Base-by-base conservation (phyloP, 306 rosid species). In the Castanea sativa region DNA sequence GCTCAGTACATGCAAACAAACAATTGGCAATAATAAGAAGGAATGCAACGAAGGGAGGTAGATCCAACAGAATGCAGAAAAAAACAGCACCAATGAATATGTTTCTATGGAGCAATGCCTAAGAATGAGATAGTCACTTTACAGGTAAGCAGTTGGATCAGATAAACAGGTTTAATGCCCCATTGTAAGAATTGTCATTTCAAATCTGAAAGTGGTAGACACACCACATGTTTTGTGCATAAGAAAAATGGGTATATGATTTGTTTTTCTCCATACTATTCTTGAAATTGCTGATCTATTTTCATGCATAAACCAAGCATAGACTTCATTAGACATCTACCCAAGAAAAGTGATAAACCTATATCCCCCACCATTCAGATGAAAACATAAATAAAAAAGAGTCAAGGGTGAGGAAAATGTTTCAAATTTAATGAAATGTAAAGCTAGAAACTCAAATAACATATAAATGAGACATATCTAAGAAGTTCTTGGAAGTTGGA, bases 21-120 rank as follows among this genome's bases (percentile, higher is more conserved):
- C 80, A 83, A 85, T 83, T 87, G 86, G 70, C 87, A 84, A 85
- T 82, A 83, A 89, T 84, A 81, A 58, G 11, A 65, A 15, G 68
- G 83, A 81, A 78, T 74, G 90, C 73, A 84, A 84, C 58, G 83
- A 68, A 76, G 32, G 64, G 73, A 78, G 84, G 86, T 84, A 82
- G 88, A 84, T 87, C 83, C 86, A 82, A 82, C 63, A 81, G 59
- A 71, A 74, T 79, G 69, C 76, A 43, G 38, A 77, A 61, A 32
- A 38, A 61, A 79, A 73, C 61, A n/a, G 27, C 25, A 81, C 78
- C 76, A 77, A 80, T 82, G 45, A 41, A 41, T 74, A 76, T 85
- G 74, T 73, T 70, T 77, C 57, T 75, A 81, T 74, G 43, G 74
- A 78, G 73, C 73, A 78, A 19, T 76, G 55, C 41, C 67, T 51